These are phyloP conservation scores for Arctium minus DNA, from an alignment of 129 eudicot genomes.

Conservation along the genomic window DNA sequence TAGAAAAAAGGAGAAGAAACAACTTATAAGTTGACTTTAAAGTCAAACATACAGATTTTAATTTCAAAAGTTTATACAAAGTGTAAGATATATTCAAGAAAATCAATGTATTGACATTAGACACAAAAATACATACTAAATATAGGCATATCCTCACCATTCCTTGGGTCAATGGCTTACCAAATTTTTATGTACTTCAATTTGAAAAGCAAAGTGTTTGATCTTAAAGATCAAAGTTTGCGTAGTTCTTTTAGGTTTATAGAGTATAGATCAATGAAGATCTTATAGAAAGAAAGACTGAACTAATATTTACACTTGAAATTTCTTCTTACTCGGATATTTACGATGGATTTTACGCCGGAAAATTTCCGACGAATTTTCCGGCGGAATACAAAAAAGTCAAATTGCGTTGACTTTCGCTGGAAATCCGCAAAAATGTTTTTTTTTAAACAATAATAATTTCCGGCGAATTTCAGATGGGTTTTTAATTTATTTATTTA, in stretches of 20 bases:
- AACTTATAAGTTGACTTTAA: neutral
- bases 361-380: constrained; percentile 12
- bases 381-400: too few relatives aligned
- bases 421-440: neutral
- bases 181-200: neutral
- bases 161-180: neutral
- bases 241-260: neutral
- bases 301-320: neutral
- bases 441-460: too few relatives aligned
- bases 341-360: too few relatives aligned
- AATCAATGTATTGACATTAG: neutral
- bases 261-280: neutral
- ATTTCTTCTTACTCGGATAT: constrained; percentile 49
- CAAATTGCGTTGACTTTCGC: too few relatives aligned
- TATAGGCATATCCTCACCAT: neutral
- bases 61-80: neutral
- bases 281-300: neutral
- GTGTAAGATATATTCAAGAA: neutral
- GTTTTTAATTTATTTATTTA: too few relatives aligned
- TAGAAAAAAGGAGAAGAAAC: neutral
- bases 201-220: neutral
- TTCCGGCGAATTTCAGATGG: too few relatives aligned
- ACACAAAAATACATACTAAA: too few relatives aligned
- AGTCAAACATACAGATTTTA: neutral
- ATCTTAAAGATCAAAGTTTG: neutral